Base-by-base conservation (phyloP, 305 asterid genomes). In the Coffea humblotiana region DNA sequence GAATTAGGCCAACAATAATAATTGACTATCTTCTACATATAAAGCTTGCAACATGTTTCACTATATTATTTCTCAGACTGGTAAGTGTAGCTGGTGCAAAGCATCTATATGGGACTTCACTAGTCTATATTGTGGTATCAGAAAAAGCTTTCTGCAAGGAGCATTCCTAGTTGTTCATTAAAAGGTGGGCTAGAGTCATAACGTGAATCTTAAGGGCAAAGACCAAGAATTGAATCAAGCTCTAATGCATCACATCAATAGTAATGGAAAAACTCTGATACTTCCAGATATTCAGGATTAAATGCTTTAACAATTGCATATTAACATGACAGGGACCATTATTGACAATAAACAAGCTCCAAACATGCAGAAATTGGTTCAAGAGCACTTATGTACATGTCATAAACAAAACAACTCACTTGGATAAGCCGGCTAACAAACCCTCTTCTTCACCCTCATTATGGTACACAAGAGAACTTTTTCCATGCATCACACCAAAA, bases 361-460 rank as follows among this genome's bases (percentile, higher is more conserved):
- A 9, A 23, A 13, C 56, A 40, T 21, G 19, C 74, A 60, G 65
- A 60, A 23, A 60, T 8, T n/a, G 65, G 65, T 70, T 40, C 15
- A 37, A 70, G 14, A 45, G 48, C 15, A 25, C 16, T 32, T 19
- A 51, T n/a, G 18, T 80, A 27, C 49, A 65, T 80, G 37, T 32
- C 29, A 80, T 21, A 43, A 6, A 75, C 69, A 71, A 61, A 56
- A 52, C 27, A 78, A 75, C 80, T 85, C 90, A 95, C 99, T 94
- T 96, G 10, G 97, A 85, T 80, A 96, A 86, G 84, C 99, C 97
- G 0, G 94, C 85, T 80, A 96, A 90, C 88, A 96, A 81, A 79
- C 97, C 97, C 85, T 92, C 95, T 85, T 90, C 97, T 56, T 80
- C 97, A 75, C 92, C 94, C 86, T 96, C 98, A 51, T 94, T 90